phyloP scores from a whole-genome alignment of 192 early-diverging fungal genomes.

The Gaertneriomyces semiglobifer region DNA sequence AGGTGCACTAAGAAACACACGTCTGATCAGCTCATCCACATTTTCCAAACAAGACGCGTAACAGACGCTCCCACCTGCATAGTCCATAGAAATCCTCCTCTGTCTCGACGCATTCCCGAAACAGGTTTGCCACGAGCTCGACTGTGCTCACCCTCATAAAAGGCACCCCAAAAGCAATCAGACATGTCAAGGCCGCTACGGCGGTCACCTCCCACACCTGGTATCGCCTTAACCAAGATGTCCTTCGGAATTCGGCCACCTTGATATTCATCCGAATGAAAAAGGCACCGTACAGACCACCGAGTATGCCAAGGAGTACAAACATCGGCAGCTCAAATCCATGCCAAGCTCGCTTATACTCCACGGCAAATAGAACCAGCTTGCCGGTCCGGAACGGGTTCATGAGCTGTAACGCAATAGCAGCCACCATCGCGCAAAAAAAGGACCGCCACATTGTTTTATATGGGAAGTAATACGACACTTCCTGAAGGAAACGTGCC shows the following conservation, averaged over 20 bases:
- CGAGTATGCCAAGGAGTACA: slow-evolving; percentile 73
- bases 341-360: slow-evolving; percentile 91
- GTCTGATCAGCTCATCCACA: background rate
- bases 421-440: slow-evolving; percentile 94
- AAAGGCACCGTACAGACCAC: slow-evolving; percentile 53
- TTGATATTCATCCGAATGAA: slow-evolving; percentile 50
- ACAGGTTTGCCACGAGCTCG: slow-evolving; percentile 53
- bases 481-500: slow-evolving; percentile 50
- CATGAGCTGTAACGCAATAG: slow-evolving; percentile 68
- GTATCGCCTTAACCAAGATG: slow-evolving; percentile 27
- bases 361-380: slow-evolving; percentile 91
- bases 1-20: slow-evolving; percentile 1
- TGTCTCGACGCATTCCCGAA: slow-evolving; percentile 53
- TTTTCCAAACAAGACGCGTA: too few species aligned
- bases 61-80: slow-evolving; percentile 31
- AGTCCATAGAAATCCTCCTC: slow-evolving; percentile 50
- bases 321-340: slow-evolving; percentile 77
- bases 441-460: slow-evolving; percentile 96
- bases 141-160: slow-evolving; percentile 42
- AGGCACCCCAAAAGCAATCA: slow-evolving; percentile 43
- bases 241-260: slow-evolving; percentile 33
- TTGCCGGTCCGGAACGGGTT: slow-evolving; percentile 96
- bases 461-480: slow-evolving; percentile 90
- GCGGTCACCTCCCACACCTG: slow-evolving; percentile 46
- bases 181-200: slow-evolving; percentile 47